These are phyloP conservation scores for Purpureocillium lavendulum DNA, from an alignment of 2,329 filamentous ascomycete species.

Conservation along the genomic window DNA sequence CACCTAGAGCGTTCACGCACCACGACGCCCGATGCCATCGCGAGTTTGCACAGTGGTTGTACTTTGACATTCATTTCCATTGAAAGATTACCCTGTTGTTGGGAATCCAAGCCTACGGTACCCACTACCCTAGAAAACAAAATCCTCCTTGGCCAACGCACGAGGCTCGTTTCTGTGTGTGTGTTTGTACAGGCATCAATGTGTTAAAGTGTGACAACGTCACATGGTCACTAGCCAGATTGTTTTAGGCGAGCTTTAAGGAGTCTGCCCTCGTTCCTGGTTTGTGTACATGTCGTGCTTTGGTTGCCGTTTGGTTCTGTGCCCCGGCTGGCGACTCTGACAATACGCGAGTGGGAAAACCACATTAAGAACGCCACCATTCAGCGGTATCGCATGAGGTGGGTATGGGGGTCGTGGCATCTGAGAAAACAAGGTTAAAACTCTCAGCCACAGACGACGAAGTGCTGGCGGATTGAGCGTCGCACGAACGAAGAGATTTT, in stretches of 20 bases:
- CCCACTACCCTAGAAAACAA: conserved; percentile 4
- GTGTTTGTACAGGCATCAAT: conserved; percentile 3
- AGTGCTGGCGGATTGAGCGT: conserved; percentile 4
- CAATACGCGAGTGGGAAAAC: too few relatives aligned
- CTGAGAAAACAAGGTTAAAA: conserved; percentile 5
- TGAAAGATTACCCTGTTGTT: neutral
- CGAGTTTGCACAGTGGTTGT: neutral
- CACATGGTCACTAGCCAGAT: neutral
- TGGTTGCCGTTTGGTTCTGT: too few relatives aligned
- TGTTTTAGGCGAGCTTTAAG: too few relatives aligned
- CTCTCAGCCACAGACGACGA: neutral
- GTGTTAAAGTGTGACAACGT: conserved; percentile 1
- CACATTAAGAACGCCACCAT: too few relatives aligned
- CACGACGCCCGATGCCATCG: too few relatives aligned
- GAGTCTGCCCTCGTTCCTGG: too few relatives aligned
- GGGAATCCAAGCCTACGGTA: conserved; percentile 6
- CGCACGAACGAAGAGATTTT: neutral
- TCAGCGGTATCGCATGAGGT: conserved; percentile 6
- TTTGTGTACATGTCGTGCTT: too few relatives aligned
- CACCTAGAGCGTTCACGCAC: too few relatives aligned
- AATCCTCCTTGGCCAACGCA: conserved; percentile 1
- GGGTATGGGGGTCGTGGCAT: conserved; percentile 4
- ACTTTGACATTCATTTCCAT: neutral
- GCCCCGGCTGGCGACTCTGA: too few relatives aligned
- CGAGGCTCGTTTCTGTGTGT: conserved; percentile 1